Base-by-base conservation (phyloP, 148 eudicot species). In the Diospyros kaki region DNA sequence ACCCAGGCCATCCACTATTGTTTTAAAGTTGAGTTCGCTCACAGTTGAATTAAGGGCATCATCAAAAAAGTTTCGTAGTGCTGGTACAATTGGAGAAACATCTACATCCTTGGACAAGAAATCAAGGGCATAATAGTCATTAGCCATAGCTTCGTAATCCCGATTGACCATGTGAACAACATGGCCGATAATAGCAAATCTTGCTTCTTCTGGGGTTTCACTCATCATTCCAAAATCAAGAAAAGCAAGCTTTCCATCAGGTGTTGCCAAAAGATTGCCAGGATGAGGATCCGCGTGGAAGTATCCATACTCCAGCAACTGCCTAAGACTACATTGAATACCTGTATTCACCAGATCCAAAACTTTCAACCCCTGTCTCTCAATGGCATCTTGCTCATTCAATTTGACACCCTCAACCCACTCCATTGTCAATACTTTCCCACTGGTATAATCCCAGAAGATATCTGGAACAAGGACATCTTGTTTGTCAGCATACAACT, bases 181-280 rank as follows among this genome's bases (percentile, higher is more conserved):
- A 81, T 95, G 99, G 75, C 99, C 97, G 74, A 95, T 95, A 76
- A 95, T 95, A 53, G 99, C 99, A 76, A 81, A 87, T 80, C 99
- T 89, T 76, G 99, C 99, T 65, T 90, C 87, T 85, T 95, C 99
- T 56, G 99, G 99, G 65, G 99, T 95, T 81, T 95, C 99, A 77
- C 99, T 95, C 99, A 95, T 95, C 99, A 95, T 95, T 71, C 99
- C 99, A 83, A 95, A 95, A 86, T 95, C 99, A 79, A 95, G 84
- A 83, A 95, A 95, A 69, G 99, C 99, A 72, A 95, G 96, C 85
- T 93, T 95, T 71, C 99, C 99, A 63, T 95, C 99, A 46, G 97
- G 90, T 60, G 99, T 95, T n/a, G 99, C 99, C 80, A 95, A 82
- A 62, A 95, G 91, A 82, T 95, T 95, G 45, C 99, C 99, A 72